Evolutionary conservation across 2,329 filamentous ascomycete genomes (phyloP), one percentile per base, ranked within the genome.

Genomic region (Coleophoma cylindrospora): DNA sequence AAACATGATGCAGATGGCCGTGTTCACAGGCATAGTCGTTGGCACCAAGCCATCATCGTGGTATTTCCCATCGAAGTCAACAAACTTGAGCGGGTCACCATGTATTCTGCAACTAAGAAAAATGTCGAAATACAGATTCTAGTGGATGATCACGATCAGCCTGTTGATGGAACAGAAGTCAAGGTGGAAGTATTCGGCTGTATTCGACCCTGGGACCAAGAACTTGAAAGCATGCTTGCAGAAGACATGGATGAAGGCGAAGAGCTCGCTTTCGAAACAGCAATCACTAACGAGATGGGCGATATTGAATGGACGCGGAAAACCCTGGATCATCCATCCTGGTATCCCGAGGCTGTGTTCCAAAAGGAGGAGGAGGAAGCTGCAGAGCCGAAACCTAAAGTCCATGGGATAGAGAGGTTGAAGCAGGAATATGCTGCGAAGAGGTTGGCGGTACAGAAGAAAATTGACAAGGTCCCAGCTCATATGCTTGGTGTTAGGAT

Each of bases 41-140:
- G 84, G 84, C 71, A 77, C 53, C 76, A 83, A 57, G 73, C 75
- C 3, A 68, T 87, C 11, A 73, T 87, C 44, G 78, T 75, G 0
- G 71, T 84, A 15, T 74, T 74, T 0, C 77, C 79, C 0, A 68
- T 74, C 1, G 70, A 76, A 33, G 67, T 71, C 0, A 59, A 70
- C 1, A 53, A 62, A 38, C 14, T 64, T 0, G 14, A 17, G 1
- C 44, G 48, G 21, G 54, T 50, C 0, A 54, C 36, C 3, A 53
- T 62, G 0, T 70, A 75, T 0, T 69, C 68, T 0, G 69, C 84
- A 0, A 72, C 76, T 0, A 69, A 71, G 2, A 72, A 72, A 45
- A 78, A 77, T 21, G 67, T 79, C n/a, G 64, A 68, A 0, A 74
- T 80, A 0, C 75, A 82, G 57, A 66, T 85, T 2, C 67, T 83